Evolutionary conservation across 257 asterid genomes (phyloP).

Genomic region (Thymus quinquecostatus): DNA sequence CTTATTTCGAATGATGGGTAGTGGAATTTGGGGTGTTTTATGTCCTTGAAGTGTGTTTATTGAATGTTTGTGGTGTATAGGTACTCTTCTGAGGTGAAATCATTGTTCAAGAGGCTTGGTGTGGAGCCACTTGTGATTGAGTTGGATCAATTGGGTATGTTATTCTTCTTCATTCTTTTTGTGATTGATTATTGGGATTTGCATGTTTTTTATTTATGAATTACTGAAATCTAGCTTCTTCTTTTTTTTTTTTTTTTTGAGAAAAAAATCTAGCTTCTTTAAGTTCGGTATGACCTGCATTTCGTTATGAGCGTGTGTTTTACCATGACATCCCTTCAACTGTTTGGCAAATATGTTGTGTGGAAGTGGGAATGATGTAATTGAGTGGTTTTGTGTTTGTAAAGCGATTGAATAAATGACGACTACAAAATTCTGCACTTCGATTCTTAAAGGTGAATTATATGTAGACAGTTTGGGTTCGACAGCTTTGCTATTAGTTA

Average conservation of each 20-base stretch:
- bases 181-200: neutral
- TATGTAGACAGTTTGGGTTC: neutral
- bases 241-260: no score
- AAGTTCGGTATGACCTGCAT: neutral
- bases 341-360: neutral
- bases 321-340: neutral
- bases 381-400: neutral
- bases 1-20: no score
- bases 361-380: neutral
- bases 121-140: constrained; percentile 82
- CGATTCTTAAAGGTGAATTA: neutral
- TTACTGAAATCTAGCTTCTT: neutral
- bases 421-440: neutral
- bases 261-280: neutral
- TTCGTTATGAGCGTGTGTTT: neutral
- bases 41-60: constrained; percentile 15
- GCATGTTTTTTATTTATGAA: neutral
- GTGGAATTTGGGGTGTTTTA: neutral
- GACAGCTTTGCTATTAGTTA: neutral
- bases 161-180: neutral
- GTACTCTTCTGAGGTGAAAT: constrained; percentile 78
- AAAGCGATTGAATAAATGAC: no score
- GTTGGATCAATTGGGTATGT: constrained; percentile 78
- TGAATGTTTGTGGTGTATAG: constrained; percentile 38
- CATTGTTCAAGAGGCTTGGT: constrained; percentile 75